A percentile compares a stretch with the other conserved stretches of the same genome.
Evolutionary conservation across 768 basidiomycete species (phyloP).

Genomic region (Phanerodontia chrysosporium): DNA sequence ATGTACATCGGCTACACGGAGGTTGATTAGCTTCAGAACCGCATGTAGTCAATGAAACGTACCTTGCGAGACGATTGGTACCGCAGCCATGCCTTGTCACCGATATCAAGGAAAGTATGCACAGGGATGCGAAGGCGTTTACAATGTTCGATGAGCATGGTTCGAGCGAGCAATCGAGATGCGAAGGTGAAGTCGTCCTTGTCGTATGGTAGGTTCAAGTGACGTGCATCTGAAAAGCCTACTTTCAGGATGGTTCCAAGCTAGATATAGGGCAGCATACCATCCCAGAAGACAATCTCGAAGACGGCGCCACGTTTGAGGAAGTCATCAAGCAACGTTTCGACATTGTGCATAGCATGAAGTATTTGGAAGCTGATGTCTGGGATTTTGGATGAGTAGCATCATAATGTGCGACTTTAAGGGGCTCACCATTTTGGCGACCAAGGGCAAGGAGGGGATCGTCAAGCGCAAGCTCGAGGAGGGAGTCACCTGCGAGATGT

Average conservation of each 20-base stretch:
- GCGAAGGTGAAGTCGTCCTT: slow-evolving; percentile 31
- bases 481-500: slow-evolving; percentile 46
- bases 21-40: slow-evolving; percentile 11
- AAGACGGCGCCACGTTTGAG: slow-evolving; percentile 47
- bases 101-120: slow-evolving; percentile 40
- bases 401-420: not conserved
- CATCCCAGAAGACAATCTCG: slow-evolving; percentile 61
- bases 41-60: not conserved
- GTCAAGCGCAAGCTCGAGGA: slow-evolving; percentile 54
- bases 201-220: slow-evolving; percentile 39
- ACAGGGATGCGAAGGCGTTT: slow-evolving; percentile 36
- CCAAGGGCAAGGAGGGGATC: slow-evolving; percentile 60
- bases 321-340: slow-evolving; percentile 47
- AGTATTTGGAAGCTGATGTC: slow-evolving; percentile 58
- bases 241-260: not conserved
- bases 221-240: slow-evolving; percentile 38
- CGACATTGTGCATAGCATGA: slow-evolving; percentile 54
- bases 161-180: slow-evolving; percentile 50
- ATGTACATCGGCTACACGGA: slow-evolving; percentile 59
- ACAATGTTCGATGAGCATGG: slow-evolving; percentile 48
- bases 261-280: slow-evolving; percentile 26
- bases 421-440: slow-evolving; percentile 35
- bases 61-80: slow-evolving; percentile 43
- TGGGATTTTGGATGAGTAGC: slow-evolving; percentile 17
- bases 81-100: slow-evolving; percentile 45